phyloP scores from a whole-genome alignment of 345 rosid species.

The Eucalyptus pauciflora region DNA sequence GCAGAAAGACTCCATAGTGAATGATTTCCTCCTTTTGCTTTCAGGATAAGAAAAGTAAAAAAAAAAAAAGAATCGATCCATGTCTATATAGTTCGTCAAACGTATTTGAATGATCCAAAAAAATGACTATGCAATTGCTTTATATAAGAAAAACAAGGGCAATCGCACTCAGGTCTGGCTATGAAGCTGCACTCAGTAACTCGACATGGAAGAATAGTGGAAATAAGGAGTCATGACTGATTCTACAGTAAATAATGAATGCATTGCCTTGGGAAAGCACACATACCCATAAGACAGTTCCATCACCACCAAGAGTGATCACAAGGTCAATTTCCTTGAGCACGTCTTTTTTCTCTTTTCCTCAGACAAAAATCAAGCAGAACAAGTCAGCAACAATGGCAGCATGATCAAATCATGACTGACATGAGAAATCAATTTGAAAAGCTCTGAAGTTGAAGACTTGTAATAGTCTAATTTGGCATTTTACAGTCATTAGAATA shows the following conservation, averaged over 20 bases:
- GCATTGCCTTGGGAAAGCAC: not conserved
- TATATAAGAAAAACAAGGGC: not conserved
- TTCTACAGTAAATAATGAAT: not conserved
- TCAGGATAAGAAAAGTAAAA: not conserved
- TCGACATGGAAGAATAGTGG: not conserved
- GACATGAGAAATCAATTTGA: not conserved
- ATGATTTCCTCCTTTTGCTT: not conserved
- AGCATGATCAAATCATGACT: not conserved
- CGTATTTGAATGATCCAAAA: not conserved
- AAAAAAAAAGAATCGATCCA: not conserved
- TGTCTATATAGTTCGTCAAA: not conserved
- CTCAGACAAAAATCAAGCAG: not conserved
- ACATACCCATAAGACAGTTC: slow-evolving; percentile 96
- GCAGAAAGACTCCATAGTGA: not conserved
- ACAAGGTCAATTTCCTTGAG: slow-evolving; percentile 88
- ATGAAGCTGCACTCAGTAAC: not conserved
- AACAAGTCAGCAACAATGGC: not conserved
- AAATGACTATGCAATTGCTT: not conserved
- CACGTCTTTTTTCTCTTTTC: not conserved
- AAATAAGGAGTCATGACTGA: not conserved
- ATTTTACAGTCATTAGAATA: not conserved
- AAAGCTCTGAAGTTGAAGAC: not conserved
- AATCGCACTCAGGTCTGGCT: not conserved
- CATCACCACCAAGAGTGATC: slow-evolving; percentile 98
- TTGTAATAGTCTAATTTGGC: not conserved